Evolutionary conservation across 129 eudicot genomes (phyloP).

Genomic region (sunflower (Helianthus annuus)): HanXRQr2.0-SUNRISE NC_035440.2:71397587-71398086

Average conservation of each 20-base stretch:
- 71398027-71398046: conserved; percentile 7
- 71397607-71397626: too few species aligned
- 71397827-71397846: neutral
- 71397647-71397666: too few species aligned
- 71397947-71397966: conserved; percentile 5
- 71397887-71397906: neutral
- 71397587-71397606: too few species aligned
- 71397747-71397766: neutral
- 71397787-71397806: neutral
- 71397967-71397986: conserved; percentile 14
- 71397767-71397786: neutral
- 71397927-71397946: neutral
- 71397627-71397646: too few species aligned
- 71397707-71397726: too few species aligned
- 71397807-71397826: neutral
- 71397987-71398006: conserved; percentile 11
- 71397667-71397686: too few species aligned
- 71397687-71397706: too few species aligned
- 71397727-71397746: neutral
- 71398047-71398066: neutral
- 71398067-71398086: too few species aligned
- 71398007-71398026: conserved; percentile 17
- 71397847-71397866: neutral
- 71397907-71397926: conserved; percentile 12
- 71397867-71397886: conserved; percentile 6